These are phyloP conservation scores for Lachnellula arida DNA, from an alignment of 2,329 filamentous ascomycete genomes.

Conservation along the genomic window DNA sequence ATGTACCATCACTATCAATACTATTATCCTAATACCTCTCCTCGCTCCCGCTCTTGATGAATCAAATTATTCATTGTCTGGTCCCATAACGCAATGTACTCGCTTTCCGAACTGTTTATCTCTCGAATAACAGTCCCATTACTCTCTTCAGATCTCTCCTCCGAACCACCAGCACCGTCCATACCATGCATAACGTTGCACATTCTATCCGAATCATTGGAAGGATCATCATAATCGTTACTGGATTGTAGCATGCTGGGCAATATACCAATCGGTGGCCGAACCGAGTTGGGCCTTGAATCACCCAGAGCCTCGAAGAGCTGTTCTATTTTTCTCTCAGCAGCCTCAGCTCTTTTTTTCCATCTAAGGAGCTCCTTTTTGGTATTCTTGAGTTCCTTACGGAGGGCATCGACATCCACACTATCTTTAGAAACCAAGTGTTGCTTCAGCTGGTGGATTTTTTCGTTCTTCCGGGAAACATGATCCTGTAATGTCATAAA, in stretches of 20 bases:
- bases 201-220: conserved; percentile 1
- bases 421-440: conserved; percentile 43
- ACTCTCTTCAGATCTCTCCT: conserved; percentile 16
- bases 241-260: not conserved
- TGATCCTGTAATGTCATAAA: conserved; percentile 46
- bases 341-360: conserved; percentile 51
- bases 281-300: conserved; percentile 4
- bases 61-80: not conserved
- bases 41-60: too few relatives aligned
- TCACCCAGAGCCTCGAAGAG: conserved; percentile 9
- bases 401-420: conserved; percentile 42
- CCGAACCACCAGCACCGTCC: conserved; percentile 11
- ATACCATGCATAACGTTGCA: conserved; percentile 16
- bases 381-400: conserved; percentile 43
- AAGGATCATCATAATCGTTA: conserved; percentile 4
- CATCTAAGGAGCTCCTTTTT: conserved; percentile 44
- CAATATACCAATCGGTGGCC: not conserved
- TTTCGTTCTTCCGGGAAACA: conserved; percentile 43
- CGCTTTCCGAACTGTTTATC: conserved; percentile 3
- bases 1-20: too few relatives aligned
- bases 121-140: conserved; percentile 23
- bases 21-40: too few relatives aligned
- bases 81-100: conserved; percentile 10
- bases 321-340: conserved; percentile 48
- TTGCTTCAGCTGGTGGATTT: conserved; percentile 40